Evolutionary conservation across 169 alveolate genomes (phyloP).

Genomic region (Babesia ovata): DNA sequence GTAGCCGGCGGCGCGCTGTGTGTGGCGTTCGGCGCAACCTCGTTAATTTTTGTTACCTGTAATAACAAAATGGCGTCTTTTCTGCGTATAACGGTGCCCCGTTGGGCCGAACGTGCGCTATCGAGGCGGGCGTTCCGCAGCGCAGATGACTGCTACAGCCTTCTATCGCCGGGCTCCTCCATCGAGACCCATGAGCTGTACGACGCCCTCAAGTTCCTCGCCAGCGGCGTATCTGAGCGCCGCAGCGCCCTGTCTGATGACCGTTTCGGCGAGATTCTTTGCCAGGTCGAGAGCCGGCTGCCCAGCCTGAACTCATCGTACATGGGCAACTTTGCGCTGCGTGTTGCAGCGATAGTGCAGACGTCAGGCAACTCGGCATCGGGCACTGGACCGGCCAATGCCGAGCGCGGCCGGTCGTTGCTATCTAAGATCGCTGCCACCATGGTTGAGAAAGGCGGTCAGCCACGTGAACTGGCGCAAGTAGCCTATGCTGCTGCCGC

Average conservation of each 20-base stretch:
- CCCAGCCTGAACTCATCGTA: conserved; percentile 64
- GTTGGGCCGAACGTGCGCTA: conserved; percentile 15
- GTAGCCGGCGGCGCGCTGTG: background rate
- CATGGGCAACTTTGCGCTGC: conserved; percentile 65
- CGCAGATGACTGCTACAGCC: conserved; percentile 59
- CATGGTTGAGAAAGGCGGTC: conserved; percentile 52
- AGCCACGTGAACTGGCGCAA: conserved; percentile 48
- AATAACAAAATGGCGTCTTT: conserved; percentile 2
- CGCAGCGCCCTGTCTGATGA: conserved; percentile 42
- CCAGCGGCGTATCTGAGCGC: conserved; percentile 12
- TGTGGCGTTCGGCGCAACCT: background rate
- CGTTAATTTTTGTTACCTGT: background rate
- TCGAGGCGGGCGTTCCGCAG: conserved; percentile 33
- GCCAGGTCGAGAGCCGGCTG: conserved; percentile 62
- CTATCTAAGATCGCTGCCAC: conserved; percentile 53
- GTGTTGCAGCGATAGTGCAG: conserved; percentile 33
- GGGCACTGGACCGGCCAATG: conserved; percentile 12
- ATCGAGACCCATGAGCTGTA: conserved; percentile 50
- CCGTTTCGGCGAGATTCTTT: conserved; percentile 49
- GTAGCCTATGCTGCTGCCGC: conserved; percentile 65
- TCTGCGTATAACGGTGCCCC: conserved; percentile 6
- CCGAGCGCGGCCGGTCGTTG: conserved; percentile 28
- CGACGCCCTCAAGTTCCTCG: conserved; percentile 55
- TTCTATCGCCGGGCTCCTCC: conserved; percentile 33
- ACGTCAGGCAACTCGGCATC: background rate